Conservation (phyloP, 805 yeast species). For the Metschnikowia santaceciliae region DNA sequence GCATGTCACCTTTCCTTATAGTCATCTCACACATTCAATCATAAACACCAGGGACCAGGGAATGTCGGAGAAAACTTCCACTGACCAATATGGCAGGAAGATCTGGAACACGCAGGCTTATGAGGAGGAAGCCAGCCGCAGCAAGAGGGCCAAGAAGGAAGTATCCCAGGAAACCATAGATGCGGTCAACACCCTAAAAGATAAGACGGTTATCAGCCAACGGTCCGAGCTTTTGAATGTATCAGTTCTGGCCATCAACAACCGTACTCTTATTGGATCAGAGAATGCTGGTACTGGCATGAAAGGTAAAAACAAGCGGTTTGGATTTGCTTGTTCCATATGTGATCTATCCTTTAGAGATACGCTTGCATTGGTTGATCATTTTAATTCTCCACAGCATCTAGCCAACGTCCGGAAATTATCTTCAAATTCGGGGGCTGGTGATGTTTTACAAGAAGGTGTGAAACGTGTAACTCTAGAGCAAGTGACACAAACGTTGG, state of each 20-base stretch:
- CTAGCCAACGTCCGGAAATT: conserved; percentile 23
- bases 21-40: neutral
- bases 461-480: conserved; percentile 31
- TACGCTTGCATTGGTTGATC: conserved; percentile 76
- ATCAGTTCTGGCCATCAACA: conserved; percentile 31
- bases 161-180: conserved; percentile 3
- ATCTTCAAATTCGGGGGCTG: conserved; percentile 11
- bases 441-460: conserved; percentile 29
- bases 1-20: neutral
- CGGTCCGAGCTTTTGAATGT: conserved; percentile 28
- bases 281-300: conserved; percentile 1
- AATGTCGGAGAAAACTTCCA: conserved; percentile 24
- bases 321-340: conserved; percentile 80
- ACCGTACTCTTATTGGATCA: conserved; percentile 32
- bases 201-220: conserved; percentile 21
- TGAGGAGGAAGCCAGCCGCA: conserved; percentile 42
- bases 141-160: conserved; percentile 13
- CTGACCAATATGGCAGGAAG: conserved; percentile 57
- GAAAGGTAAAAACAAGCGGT: conserved; percentile 48
- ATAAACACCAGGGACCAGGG: neutral
- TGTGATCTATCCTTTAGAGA: conserved; percentile 84
- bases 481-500: conserved; percentile 31
- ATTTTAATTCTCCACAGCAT: conserved; percentile 74
- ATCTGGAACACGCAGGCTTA: conserved; percentile 73
- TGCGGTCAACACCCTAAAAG: conserved; percentile 3